Evolutionary conservation across 768 basidiomycete genomes (phyloP), one percentile per base, ranked within the genome.

Genomic region (Podaxis sp.): DNA sequence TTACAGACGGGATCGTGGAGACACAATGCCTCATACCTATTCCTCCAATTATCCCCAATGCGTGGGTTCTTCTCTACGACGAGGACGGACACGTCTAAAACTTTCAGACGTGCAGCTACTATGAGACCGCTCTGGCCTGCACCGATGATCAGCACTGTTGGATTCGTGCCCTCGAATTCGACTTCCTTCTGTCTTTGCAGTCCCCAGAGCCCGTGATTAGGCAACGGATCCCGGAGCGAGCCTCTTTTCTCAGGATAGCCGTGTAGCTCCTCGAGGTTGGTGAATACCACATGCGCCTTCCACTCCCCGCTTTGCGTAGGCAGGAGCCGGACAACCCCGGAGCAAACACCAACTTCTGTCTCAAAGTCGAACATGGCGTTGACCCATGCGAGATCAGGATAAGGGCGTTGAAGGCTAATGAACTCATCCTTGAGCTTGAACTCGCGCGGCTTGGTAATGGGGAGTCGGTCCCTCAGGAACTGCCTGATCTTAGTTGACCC

Each of bases 81-180:
- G 3, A 92, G 72, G 2, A 79, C 74, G 2, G 76, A 65, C 13
- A 91, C 73, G 8, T 80, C 84, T 48, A 89, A 73, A 56, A 75
- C 75, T 66, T 84, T 85, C 59, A 91, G 74, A 19, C 88, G 78
- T 3, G 87, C 86, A 1, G 87, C 87, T 7, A 86, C 66, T 46
- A 78, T 81, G 6, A 92, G 73, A 0, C 88, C 89, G 62, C 78
- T 82, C 64, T 89, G 89, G 0, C 87, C 87, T 0, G 76, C 87
- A 8, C 87, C 85, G 22, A 87, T 72, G 55, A 87, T 74, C 30
- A 87, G 67, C 2, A 85, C 86, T 1, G 77, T 76, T 0, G 88
- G 87, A 53, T 83, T 78, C 1, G 65, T 66, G 26, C 78, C 75
- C 39, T 69, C 72, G 64, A 84, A 84, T 33, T 80, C 77, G 24